Percentiles rank a stretch among this genome's conserved stretches.
Conservation (phyloP, 2,329 filamentous ascomycete genomes). For the Cytospora mali region DNA sequence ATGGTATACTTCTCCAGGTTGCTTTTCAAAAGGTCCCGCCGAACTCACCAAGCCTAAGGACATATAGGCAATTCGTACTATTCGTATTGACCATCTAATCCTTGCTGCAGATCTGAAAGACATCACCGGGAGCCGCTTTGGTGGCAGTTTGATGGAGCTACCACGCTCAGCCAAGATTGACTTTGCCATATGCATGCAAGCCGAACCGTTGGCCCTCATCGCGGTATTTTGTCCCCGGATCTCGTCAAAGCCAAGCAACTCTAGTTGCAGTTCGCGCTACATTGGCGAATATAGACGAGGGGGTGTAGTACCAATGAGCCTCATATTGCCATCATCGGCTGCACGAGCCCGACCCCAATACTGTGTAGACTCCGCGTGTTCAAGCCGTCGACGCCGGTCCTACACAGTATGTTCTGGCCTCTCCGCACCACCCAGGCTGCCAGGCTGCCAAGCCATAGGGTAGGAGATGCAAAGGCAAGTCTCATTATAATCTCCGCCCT, state of each 20-base stretch:
- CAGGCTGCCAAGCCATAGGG: background rate
- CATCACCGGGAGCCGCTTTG: background rate
- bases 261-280: slow-evolving; percentile 10
- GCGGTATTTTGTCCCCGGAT: background rate
- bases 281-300: slow-evolving; percentile 5
- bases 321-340: slow-evolving; percentile 5
- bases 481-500: background rate
- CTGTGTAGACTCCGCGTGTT: background rate
- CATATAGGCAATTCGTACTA: background rate
- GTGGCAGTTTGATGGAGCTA: background rate
- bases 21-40: no score
- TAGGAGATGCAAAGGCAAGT: background rate
- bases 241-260: slow-evolving; percentile 10
- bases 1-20: background rate
- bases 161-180: background rate
- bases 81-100: background rate
- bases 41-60: background rate
- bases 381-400: background rate
- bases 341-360: slow-evolving; percentile 10
- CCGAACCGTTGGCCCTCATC: background rate
- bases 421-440: background rate
- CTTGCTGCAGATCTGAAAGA: background rate
- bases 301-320: background rate
- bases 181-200: slow-evolving; percentile 10
- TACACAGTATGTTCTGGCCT: background rate